Conservation (phyloP, 2,329 filamentous ascomycete genomes). For the Penicillium aurantiogriseum region DNA sequence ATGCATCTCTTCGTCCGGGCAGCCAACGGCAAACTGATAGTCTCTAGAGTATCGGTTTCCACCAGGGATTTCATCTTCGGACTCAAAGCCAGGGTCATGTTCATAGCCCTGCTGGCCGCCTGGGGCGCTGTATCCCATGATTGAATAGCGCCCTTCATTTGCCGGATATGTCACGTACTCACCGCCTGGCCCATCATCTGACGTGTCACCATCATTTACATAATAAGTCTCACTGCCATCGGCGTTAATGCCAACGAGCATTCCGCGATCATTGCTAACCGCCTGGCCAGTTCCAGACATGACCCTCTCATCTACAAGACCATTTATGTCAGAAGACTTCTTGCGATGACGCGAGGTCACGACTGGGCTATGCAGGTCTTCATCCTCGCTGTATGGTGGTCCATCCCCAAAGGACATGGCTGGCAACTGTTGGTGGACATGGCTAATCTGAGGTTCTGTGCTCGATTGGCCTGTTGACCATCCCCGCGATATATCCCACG, state of each 20-base stretch:
- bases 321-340: constrained; percentile 56
- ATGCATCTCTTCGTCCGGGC: constrained; percentile 95
- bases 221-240: constrained; percentile 76
- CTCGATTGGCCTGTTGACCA: constrained; percentile 54
- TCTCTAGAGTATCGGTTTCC: constrained; percentile 77
- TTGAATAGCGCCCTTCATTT: constrained; percentile 60
- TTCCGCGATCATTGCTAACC: constrained; percentile 62
- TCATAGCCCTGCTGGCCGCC: constrained; percentile 41
- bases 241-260: constrained; percentile 63
- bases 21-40: constrained; percentile 93
- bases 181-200: constrained; percentile 67
- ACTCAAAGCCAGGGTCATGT: constrained; percentile 35
- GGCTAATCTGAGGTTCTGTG: constrained; percentile 51
- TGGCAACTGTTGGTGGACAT: constrained; percentile 65
- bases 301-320: constrained; percentile 38
- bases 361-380: constrained; percentile 85
- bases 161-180: constrained; percentile 78
- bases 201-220: constrained; percentile 62
- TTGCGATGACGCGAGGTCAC: constrained; percentile 84
- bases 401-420: constrained; percentile 84
- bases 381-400: constrained; percentile 91
- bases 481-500: constrained; percentile 68
- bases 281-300: constrained; percentile 24
- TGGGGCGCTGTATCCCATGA: constrained; percentile 39
- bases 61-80: constrained; percentile 55